These are phyloP conservation scores for Grosmannia huntii DNA, from an alignment of 2,329 filamentous ascomycete genomes.

Conservation along the genomic window DNA sequence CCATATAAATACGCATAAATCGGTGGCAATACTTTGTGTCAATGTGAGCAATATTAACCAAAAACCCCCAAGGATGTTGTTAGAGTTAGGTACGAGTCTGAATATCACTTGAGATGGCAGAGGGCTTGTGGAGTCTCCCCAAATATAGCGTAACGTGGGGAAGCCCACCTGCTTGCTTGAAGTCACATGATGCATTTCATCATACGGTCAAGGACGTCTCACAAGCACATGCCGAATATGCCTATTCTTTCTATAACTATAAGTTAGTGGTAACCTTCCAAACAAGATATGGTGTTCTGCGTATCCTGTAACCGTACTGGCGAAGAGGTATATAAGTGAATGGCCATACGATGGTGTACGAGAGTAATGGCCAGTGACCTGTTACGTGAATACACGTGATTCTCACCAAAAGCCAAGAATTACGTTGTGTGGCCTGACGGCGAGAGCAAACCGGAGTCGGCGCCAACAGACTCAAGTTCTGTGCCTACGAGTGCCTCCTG, in stretches of 20 bases:
- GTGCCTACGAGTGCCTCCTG: neutral
- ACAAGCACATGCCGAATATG: neutral
- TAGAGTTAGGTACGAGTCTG: neutral
- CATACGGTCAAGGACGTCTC: neutral
- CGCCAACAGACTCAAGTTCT: no score
- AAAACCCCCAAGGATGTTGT: neutral
- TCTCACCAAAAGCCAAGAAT: neutral
- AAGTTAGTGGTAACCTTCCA: neutral
- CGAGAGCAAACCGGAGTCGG: neutral
- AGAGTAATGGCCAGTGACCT: no score
- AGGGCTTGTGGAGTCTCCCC: neutral
- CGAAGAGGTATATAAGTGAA: no score
- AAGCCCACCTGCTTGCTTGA: neutral
- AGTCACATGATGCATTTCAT: neutral
- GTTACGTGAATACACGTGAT: neutral
- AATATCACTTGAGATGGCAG: neutral
- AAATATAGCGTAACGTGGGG: conserved; percentile 1
- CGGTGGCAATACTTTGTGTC: neutral
- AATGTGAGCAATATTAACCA: neutral
- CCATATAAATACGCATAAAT: neutral
- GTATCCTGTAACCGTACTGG: neutral
- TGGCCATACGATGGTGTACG: no score
- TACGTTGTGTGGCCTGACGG: neutral
- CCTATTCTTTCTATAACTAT: neutral
- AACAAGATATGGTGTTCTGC: neutral